phyloP scores from a whole-genome alignment of 345 rosid genomes.

The Anastatica hierochuntica region DNA sequence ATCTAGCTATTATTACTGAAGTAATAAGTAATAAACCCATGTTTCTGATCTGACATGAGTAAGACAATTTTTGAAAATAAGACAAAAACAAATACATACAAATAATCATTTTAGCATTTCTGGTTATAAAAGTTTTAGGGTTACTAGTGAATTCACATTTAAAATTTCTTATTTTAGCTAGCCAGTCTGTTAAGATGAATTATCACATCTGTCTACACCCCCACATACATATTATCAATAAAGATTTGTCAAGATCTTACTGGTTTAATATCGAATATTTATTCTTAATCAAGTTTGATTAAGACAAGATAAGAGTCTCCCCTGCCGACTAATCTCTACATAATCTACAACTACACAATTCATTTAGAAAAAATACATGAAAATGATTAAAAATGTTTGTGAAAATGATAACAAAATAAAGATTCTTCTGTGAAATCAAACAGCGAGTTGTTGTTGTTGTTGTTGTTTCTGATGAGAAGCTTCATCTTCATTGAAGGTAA shows the following conservation, averaged over 20 bases:
- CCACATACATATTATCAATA: no score
- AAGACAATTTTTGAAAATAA: no score
- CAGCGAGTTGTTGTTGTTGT: conserved; percentile 56
- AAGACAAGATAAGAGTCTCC: conserved; percentile 17
- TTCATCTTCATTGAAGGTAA: conserved; percentile 59
- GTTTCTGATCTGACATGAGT: no score
- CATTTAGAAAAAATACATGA: not conserved
- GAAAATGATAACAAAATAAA: not conserved
- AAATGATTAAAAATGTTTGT: no score
- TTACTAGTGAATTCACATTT: conserved; percentile 10
- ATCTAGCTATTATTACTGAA: no score
- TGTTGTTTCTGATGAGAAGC: conserved; percentile 57
- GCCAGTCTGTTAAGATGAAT: conserved; percentile 23
- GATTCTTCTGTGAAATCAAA: conserved; percentile 34
- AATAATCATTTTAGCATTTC: conserved; percentile 11
- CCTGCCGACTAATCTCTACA: conserved; percentile 26
- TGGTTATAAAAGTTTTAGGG: not conserved
- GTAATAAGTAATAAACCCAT: no score
- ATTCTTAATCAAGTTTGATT: conserved; percentile 18
- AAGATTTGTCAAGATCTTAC: not conserved
- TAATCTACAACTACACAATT: conserved; percentile 29
- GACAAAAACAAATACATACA: conserved; percentile 13
- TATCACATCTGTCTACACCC: conserved; percentile 12
- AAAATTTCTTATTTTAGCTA: not conserved
- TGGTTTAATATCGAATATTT: not conserved